phyloP scores from a whole-genome alignment of 768 basidiomycete species.

The Chiua virens region DNA sequence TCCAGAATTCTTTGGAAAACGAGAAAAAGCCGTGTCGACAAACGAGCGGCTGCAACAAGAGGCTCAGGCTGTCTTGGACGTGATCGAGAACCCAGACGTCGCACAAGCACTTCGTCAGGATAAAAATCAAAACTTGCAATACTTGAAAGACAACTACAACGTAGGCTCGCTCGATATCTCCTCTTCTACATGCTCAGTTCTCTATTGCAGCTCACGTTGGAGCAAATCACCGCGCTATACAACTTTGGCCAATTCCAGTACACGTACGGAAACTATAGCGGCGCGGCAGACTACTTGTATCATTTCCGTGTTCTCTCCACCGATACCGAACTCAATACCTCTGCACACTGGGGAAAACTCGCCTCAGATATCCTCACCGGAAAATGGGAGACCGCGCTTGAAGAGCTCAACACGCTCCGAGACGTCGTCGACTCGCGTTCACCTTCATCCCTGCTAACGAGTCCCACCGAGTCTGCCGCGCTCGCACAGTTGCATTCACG shows the following conservation, averaged over 20 bases:
- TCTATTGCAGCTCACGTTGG: conserved; percentile 73
- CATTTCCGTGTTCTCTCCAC: conserved; percentile 98
- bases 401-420: conserved; percentile 93
- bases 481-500: conserved; percentile 89
- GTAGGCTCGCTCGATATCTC: conserved; percentile 45
- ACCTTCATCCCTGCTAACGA: conserved; percentile 47
- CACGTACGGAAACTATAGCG: conserved; percentile 96
- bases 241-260: conserved; percentile 99
- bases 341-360: conserved; percentile 98
- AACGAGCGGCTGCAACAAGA: conserved; percentile 85
- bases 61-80: conserved; percentile 90
- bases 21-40: conserved; percentile 78
- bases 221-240: conserved; percentile 94
- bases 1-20: conserved; percentile 81
- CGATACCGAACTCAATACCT: conserved; percentile 88
- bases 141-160: conserved; percentile 89
- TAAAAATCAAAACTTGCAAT: conserved; percentile 93
- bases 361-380: conserved; percentile 95
- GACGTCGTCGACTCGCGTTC: conserved; percentile 86
- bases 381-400: conserved; percentile 91
- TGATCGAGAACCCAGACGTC: conserved; percentile 96
- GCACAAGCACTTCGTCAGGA: conserved; percentile 93
- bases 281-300: conserved; percentile 96
- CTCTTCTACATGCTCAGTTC: conserved; percentile 1
- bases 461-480: conserved; percentile 59